These are phyloP conservation scores for Aspergillus avenaceus DNA, from an alignment of 495 filamentous ascomycete species.

Conservation along the genomic window DNA sequence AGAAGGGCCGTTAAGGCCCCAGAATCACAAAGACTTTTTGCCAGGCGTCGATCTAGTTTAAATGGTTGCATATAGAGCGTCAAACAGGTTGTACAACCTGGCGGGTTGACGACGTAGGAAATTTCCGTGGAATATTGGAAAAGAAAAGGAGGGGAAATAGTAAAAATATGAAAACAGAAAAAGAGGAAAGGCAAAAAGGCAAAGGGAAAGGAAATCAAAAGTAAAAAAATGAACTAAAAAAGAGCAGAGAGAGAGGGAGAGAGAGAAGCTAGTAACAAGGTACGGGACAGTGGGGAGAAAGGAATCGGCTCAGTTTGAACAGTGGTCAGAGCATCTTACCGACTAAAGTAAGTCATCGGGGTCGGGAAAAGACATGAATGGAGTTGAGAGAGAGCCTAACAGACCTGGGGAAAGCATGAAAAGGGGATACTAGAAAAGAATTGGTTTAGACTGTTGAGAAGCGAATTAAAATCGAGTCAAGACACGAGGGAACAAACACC, in stretches of 20 bases:
- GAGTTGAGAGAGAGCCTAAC: not conserved
- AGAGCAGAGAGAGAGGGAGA: slow-evolving; percentile 2
- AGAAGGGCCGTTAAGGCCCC: slow-evolving; percentile 11
- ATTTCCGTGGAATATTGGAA: too few relatives aligned
- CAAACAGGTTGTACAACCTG: not conserved
- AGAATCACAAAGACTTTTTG: not conserved
- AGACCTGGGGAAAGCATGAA: not conserved
- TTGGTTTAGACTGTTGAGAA: not conserved
- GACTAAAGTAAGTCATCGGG: slow-evolving; percentile 1
- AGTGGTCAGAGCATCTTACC: not conserved
- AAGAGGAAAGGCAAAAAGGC: not conserved
- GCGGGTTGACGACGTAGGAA: too few relatives aligned
- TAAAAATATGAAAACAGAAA: not conserved
- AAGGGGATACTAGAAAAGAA: not conserved
- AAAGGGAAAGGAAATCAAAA: not conserved
- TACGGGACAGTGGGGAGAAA: not conserved
- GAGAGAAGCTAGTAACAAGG: not conserved
- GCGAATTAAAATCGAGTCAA: not conserved
- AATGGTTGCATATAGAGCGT: not conserved
- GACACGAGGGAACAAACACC: not conserved
- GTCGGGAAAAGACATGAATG: not conserved
- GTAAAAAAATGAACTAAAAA: not conserved
- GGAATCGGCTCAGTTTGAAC: not conserved
- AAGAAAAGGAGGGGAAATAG: not conserved
- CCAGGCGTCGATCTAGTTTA: too few relatives aligned